Base-by-base conservation (phyloP, 768 basidiomycete genomes). In the Xerocomellus chrysenteron region DNA sequence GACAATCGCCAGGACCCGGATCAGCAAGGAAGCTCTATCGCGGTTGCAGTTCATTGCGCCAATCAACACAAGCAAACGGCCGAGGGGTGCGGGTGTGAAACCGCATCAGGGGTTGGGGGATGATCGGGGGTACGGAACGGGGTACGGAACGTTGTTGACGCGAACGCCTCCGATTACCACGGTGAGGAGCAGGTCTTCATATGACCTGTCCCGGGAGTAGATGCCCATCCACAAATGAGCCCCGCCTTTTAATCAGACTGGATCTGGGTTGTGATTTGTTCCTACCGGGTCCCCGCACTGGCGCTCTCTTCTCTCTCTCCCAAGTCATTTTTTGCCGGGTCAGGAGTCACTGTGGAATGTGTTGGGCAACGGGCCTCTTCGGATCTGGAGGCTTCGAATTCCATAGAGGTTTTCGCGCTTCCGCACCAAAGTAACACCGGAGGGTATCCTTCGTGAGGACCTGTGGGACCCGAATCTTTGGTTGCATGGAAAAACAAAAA, bases 1-100 rank as follows among this genome's bases (percentile, higher is more conserved):
- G 68, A 69, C 55, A 68, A 67, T 68, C 67, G 68, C 65, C 60
- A 55, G 65, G 51, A 58, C 44, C 37, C 65, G 60, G 67, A 69
- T 69, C 68, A 65, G 57, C 59, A 56, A 53, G 49, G 67, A 68
- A 65, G 63, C 48, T 11, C 40, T n/a, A 36, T 67, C 53, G 54
- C 50, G 41, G 37, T 47, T 35, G 52, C 26, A 33, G 35, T 53
- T 59, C 51, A 45, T 52, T 56, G 39, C 45, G 63, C 55, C 60
- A 68, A 68, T 65, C 66, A 65, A 46, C 43, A 55, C 42, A n/a
- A 50, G 47, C 45, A 45, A 47, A 36, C 12, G 49, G 45, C 41
- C 32, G 26, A 40, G 52, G 40, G 53, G 37, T 46, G 33, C 58
- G 45, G n/a, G 41, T 30, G 37, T 41, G 53, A 37, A 33, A 33